A percentile compares a stretch with the other conserved stretches of the same genome.
Evolutionary conservation across 2,329 filamentous ascomycete genomes (phyloP).

Genomic region (Fusarium avenaceum): DNA sequence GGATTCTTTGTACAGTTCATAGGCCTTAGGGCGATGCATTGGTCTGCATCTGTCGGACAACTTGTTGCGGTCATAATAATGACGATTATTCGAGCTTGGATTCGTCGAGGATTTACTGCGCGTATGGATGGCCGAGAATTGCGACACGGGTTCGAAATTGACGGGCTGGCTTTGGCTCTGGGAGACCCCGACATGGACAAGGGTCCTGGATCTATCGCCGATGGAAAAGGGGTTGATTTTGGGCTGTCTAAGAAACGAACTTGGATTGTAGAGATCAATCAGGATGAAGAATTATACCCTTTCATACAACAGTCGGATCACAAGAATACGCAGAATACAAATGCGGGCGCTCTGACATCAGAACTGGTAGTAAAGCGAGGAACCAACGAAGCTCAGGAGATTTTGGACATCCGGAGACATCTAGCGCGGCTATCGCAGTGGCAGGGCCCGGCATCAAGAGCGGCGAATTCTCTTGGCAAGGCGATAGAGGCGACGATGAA

Average conservation of each 20-base stretch:
- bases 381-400: background rate
- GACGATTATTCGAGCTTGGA: background rate
- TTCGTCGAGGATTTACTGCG: background rate
- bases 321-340: too few species aligned
- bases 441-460: background rate
- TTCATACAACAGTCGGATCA: too few species aligned
- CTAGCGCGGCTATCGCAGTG: background rate
- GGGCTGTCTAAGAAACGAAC: background rate
- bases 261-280: background rate
- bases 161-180: background rate
- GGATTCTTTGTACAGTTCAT: slow-evolving; percentile 21
- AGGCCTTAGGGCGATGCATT: slow-evolving; percentile 19
- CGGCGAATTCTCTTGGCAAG: background rate
- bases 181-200: background rate
- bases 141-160: background rate
- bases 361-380: too few species aligned
- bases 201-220: too few species aligned
- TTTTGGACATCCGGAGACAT: background rate
- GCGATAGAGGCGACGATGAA: background rate
- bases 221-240: background rate
- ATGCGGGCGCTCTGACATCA: too few species aligned
- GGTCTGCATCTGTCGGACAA: slow-evolving; percentile 3
- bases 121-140: background rate
- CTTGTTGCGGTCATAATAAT: slow-evolving; percentile 1
- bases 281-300: too few species aligned